Evolutionary conservation across 176 grass and related monocot genomes (phyloP).

Genomic region (Triticum monococcum): DNA sequence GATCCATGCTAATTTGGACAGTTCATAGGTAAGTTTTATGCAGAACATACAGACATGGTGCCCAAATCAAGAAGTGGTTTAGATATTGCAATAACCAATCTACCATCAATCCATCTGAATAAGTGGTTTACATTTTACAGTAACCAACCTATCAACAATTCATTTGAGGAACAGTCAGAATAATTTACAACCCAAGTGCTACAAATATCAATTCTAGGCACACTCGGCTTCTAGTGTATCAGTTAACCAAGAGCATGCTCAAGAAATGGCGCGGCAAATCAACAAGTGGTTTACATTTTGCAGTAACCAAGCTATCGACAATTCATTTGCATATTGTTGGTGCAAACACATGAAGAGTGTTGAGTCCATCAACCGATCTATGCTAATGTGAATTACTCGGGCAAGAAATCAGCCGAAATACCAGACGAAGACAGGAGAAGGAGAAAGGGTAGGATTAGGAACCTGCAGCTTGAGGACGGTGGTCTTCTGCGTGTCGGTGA

Average conservation of each 20-base stretch:
- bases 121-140: background rate
- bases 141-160: background rate
- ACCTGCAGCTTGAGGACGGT: conserved; percentile 97
- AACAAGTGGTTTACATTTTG: background rate
- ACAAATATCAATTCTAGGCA: no score
- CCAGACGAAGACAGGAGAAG: no score
- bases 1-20: background rate
- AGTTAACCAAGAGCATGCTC: no score
- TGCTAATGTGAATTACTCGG: background rate
- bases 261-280: background rate
- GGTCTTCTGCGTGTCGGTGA: conserved; percentile 79
- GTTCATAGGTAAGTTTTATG: background rate
- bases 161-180: background rate
- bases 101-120: background rate
- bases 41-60: background rate
- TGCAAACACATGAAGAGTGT: background rate
- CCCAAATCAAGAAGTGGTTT: background rate
- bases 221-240: no score
- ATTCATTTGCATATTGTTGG: background rate
- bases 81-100: background rate
- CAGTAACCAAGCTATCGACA: background rate
- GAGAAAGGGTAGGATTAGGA: background rate
- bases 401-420: background rate
- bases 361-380: background rate
- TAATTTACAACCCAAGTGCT: background rate